Base-by-base conservation (phyloP, 1,284 basidiomycete genomes). In the Leccinum angustisporum region DNA sequence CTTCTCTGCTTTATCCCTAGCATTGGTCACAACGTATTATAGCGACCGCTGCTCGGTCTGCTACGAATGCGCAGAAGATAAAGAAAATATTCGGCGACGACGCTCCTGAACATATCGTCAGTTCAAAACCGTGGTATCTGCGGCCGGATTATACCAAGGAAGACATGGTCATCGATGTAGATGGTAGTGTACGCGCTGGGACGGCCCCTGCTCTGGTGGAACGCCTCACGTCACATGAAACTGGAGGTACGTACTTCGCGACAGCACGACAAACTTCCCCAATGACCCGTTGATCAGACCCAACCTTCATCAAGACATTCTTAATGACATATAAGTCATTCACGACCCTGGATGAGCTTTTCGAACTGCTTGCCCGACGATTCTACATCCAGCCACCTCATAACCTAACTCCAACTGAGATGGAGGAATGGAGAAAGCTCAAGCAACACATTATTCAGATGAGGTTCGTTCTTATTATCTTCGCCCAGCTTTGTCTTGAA, bases 281-380 rank as follows among this genome's bases (percentile, higher is more conserved):
- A 21, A 48, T 63, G 50, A 69, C 56, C 16, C 21, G 14, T 60
- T 60, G 46, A 43, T 59, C 25, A 91, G 95, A 96, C 74, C 81
- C 86, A 0, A 85, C 86, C 6, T 99, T 94, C 78, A 92, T 88
- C 73, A 91, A 92, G 73, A 91, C 95, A 1, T 99, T 99, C 84
- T 77, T 99, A 64, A 91, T 98, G 85, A 99, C 97, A 1, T 98
- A 95, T 81, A 94, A 96, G 68, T 97, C 95, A 0, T 99, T 99
- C 76, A 95, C 94, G 14, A 90, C 89, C 1, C 80, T 94, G 18
- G 85, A 94, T 60, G 90, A 95, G 62, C 78, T 99, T 25, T 90
- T 98, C 62, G 88, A 94, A 58, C 80, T 94, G n/a, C 85, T 99
- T 30, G 85, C 93, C 10, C 82, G 86, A 61, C 88, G 97, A 6